Conservation (phyloP, 1,284 basidiomycete species). For the Malassezia japonica region DNA sequence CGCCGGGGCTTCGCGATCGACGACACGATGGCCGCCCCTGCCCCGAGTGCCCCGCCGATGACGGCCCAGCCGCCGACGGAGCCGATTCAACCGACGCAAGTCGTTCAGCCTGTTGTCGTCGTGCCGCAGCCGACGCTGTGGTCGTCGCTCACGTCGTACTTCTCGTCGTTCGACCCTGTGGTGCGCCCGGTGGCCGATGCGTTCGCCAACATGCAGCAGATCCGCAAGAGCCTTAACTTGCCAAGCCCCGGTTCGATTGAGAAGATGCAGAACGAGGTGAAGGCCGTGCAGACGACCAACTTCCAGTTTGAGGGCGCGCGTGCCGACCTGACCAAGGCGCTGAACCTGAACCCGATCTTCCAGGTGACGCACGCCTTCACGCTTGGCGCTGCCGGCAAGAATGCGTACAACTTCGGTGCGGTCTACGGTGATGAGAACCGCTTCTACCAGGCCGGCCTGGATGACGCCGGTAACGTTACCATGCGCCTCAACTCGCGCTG, state of each 20-base stretch:
- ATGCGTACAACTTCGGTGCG: constrained; percentile 87
- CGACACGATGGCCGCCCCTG: constrained; percentile 6
- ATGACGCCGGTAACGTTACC: constrained; percentile 82
- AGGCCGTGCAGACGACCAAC: constrained; percentile 79
- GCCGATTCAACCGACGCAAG: background rate
- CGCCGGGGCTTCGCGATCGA: background rate
- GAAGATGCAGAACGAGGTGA: constrained; percentile 39
- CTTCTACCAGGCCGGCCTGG: constrained; percentile 85
- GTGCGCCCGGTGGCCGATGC: constrained; percentile 27
- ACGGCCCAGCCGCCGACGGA: background rate
- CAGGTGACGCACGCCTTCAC: constrained; percentile 95
- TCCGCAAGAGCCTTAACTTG: constrained; percentile 31
- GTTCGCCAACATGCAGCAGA: constrained; percentile 23
- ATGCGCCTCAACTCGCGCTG: constrained; percentile 84
- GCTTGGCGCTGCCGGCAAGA: constrained; percentile 56
- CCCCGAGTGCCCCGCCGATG: background rate
- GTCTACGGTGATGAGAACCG: constrained; percentile 73
- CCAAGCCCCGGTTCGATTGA: constrained; percentile 45
- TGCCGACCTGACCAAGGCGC: constrained; percentile 87
- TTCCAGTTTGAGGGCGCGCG: constrained; percentile 93
- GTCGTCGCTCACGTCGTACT: constrained; percentile 15
- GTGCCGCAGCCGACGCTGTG: constrained; percentile 2
- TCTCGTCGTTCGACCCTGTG: constrained; percentile 25
- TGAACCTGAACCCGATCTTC: constrained; percentile 89
- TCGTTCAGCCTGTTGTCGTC: constrained; percentile 2